Conservation (phyloP, 305 asterid species). For the Fraxinus latifolia region DNA sequence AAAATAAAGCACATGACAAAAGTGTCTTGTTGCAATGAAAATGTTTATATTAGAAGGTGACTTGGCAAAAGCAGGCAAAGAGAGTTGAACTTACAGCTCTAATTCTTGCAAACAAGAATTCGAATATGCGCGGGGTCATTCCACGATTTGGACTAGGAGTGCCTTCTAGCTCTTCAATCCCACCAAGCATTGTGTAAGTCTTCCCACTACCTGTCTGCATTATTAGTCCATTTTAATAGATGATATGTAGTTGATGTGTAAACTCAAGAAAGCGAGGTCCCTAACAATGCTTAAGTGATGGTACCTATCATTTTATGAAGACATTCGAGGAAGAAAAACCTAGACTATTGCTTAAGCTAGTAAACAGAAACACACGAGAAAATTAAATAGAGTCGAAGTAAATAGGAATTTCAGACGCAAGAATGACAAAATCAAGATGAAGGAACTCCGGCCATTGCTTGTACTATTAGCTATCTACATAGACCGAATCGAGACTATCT, state of each 20-base stretch:
- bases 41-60: conserved; percentile 21
- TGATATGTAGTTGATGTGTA: conserved; percentile 8
- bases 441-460: background rate
- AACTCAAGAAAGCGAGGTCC: conserved; percentile 12
- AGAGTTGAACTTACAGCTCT: conserved; percentile 62
- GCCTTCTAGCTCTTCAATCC: conserved; percentile 68
- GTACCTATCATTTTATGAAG: background rate
- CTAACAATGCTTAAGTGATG: background rate
- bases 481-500: background rate
- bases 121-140: conserved; percentile 96
- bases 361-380: background rate
- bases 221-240: conserved; percentile 16
- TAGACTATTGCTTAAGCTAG: background rate
- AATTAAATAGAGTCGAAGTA: background rate
- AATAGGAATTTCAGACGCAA: background rate
- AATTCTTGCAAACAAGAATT: conserved; percentile 93
- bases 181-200: conserved; percentile 98
- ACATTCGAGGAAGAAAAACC: background rate
- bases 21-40: conserved; percentile 12
- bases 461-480: background rate
- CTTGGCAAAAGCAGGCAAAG: conserved; percentile 5
- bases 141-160: conserved; percentile 85
- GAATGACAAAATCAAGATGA: background rate
- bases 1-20: conserved; percentile 14
- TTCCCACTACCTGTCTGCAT: conserved; percentile 98